A percentile compares a stretch with the other conserved stretches of the same genome.
These are phyloP conservation scores for Fibroporia radiculosa DNA, from an alignment of 768 basidiomycete genomes.

Conservation along the genomic window DNA sequence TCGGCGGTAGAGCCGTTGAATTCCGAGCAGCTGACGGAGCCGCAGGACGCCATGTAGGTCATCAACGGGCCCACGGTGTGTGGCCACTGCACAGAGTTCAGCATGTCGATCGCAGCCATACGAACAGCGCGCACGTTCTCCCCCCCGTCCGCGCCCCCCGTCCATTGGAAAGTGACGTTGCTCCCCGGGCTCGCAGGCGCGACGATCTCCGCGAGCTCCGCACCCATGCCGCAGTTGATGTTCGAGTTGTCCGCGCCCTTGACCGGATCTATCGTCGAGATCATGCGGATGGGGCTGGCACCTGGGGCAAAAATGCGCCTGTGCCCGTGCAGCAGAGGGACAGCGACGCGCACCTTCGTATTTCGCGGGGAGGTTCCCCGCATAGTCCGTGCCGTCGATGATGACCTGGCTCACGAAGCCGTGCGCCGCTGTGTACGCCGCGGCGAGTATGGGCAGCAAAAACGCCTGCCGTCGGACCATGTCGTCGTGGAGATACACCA, in stretches of 20 bases:
- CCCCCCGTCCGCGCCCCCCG: conserved; percentile 31
- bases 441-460: conserved; percentile 11
- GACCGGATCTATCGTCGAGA: conserved; percentile 36
- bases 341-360: conserved; percentile 15
- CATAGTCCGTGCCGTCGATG: conserved; percentile 37
- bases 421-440: conserved; percentile 29
- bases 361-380: conserved; percentile 36
- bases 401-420: conserved; percentile 35
- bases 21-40: conserved; percentile 44
- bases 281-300: conserved; percentile 37
- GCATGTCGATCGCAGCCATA: too few species aligned
- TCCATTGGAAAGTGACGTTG: conserved; percentile 47
- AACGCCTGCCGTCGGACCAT: neutral
- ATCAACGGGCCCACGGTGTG: conserved; percentile 60
- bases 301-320: conserved; percentile 7
- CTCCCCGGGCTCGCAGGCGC: conserved; percentile 56
- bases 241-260: conserved; percentile 50
- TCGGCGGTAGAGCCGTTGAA: conserved; percentile 50
- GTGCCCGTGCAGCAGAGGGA: neutral
- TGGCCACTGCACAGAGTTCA: conserved; percentile 37
- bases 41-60: conserved; percentile 68
- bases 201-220: conserved; percentile 40
- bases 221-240: conserved; percentile 53
- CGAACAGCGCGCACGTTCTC: conserved; percentile 23
- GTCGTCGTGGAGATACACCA: too few species aligned